Percentiles rank a stretch among this genome's conserved stretches.
Conservation (phyloP, 768 basidiomycete species). For the Mycena haematopus region DNA sequence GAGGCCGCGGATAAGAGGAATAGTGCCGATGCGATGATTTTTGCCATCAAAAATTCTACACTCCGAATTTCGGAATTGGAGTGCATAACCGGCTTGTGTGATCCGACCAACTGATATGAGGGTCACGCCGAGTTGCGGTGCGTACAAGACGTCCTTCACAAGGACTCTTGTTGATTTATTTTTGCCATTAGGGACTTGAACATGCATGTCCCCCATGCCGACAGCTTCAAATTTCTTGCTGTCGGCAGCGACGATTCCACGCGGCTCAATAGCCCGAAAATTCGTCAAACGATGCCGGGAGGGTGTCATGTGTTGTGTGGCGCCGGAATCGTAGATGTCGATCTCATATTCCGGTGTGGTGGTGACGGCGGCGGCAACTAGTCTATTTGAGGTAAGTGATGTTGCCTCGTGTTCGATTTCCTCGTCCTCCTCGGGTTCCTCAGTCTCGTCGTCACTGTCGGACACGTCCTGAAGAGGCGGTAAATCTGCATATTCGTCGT, state of each 20-base stretch:
- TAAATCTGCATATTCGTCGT: conserved; percentile 1
- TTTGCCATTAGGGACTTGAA: background rate
- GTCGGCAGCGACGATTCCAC: conserved; percentile 40
- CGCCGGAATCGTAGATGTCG: conserved; percentile 46
- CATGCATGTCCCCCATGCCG: background rate
- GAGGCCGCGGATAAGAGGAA: background rate
- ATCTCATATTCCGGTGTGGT: conserved; percentile 21
- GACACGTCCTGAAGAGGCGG: background rate
- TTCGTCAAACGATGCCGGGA: conserved; percentile 38
- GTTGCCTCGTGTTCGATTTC: background rate
- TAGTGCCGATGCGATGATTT: background rate
- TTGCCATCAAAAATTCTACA: conserved; percentile 31
- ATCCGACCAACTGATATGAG: conserved; percentile 26
- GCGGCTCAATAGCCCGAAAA: conserved; percentile 34
- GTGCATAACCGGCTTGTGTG: conserved; percentile 33
- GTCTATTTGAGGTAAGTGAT: conserved; percentile 6
- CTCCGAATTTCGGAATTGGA: conserved; percentile 31
- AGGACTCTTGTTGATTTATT: background rate
- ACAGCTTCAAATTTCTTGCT: conserved; percentile 14
- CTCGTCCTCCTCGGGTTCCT: background rate
- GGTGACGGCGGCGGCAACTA: background rate
- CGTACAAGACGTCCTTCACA: background rate
- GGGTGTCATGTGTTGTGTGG: conserved; percentile 43
- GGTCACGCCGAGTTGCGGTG: background rate
- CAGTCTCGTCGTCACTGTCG: conserved; percentile 12